Conservation (phyloP, 2,329 filamentous ascomycete species). For the Pezicula rhizophila region DNA sequence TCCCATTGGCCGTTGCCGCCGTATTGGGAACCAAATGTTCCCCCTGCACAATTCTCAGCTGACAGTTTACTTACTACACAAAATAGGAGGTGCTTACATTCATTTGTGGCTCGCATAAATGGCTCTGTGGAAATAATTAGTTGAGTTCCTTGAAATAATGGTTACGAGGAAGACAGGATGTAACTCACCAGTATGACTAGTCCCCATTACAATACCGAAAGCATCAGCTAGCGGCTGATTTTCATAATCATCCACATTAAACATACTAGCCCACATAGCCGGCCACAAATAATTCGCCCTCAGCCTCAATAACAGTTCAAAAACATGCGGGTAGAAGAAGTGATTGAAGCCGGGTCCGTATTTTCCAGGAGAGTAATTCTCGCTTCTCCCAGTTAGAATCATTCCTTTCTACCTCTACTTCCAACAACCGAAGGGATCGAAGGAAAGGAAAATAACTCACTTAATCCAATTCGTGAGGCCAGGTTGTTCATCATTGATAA, state of each 20-base stretch:
- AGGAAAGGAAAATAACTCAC: conserved; percentile 10
- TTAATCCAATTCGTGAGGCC: conserved; percentile 58
- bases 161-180: not conserved
- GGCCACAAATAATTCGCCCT: conserved; percentile 74
- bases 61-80: not conserved
- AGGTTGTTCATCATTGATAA: conserved; percentile 56
- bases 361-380: conserved; percentile 34
- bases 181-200: conserved; percentile 49
- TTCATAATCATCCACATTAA: conserved; percentile 62
- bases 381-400: conserved; percentile 22
- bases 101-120: conserved; percentile 56
- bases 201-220: conserved; percentile 69
- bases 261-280: conserved; percentile 64
- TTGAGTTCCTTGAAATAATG: not conserved
- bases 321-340: conserved; percentile 64
- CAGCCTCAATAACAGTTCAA: conserved; percentile 64
- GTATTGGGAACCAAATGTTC: conserved; percentile 29
- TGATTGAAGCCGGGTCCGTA: conserved; percentile 43
- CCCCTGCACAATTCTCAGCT: conserved; percentile 3
- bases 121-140: conserved; percentile 45
- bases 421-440: not conserved
- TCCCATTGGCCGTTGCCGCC: conserved; percentile 54
- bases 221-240: conserved; percentile 66
- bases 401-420: not conserved
- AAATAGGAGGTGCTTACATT: conserved; percentile 35